phyloP scores from a whole-genome alignment of 768 basidiomycete genomes.

The Termitomyces heimii region DNA sequence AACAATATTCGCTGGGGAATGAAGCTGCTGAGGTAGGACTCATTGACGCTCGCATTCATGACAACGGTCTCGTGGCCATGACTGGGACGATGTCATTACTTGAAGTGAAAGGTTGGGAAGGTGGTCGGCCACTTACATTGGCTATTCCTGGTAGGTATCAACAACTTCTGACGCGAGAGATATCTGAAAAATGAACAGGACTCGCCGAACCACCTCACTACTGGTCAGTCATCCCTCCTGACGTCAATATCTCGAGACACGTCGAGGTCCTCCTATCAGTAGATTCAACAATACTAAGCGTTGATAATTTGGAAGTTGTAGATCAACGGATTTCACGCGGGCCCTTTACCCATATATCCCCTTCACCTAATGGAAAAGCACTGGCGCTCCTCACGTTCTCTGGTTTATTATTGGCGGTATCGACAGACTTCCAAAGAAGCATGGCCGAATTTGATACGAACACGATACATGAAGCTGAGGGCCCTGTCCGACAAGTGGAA shows the following conservation, averaged over 20 bases:
- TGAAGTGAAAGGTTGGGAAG: slow-evolving; percentile 89
- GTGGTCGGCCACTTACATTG: slow-evolving; percentile 63
- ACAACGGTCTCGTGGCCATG: slow-evolving; percentile 81
- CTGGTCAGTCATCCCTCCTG: slow-evolving; percentile 89
- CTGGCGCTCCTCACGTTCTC: slow-evolving; percentile 75
- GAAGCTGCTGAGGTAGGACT: slow-evolving; percentile 83
- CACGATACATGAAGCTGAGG: slow-evolving; percentile 46
- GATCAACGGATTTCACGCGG: slow-evolving; percentile 88
- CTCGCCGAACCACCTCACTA: slow-evolving; percentile 74
- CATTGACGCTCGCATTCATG: slow-evolving; percentile 80
- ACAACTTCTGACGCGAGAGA: background rate
- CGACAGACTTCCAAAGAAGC: slow-evolving; percentile 84
- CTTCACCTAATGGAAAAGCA: slow-evolving; percentile 93
- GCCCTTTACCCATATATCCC: slow-evolving; percentile 81
- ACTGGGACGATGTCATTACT: slow-evolving; percentile 70
- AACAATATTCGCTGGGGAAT: slow-evolving; percentile 76
- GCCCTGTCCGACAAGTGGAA: slow-evolving; percentile 63
- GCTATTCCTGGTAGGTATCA: slow-evolving; percentile 63
- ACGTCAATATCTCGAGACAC: slow-evolving; percentile 83
- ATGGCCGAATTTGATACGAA: slow-evolving; percentile 83
- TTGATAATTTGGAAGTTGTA: slow-evolving; percentile 84
- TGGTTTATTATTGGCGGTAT: slow-evolving; percentile 88
- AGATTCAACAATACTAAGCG: slow-evolving; percentile 70
- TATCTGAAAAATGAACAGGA: slow-evolving; percentile 33
- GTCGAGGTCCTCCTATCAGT: slow-evolving; percentile 85